Evolutionary conservation across 2,329 filamentous ascomycete species (phyloP).

Genomic region (Exophiala sp.): DNA sequence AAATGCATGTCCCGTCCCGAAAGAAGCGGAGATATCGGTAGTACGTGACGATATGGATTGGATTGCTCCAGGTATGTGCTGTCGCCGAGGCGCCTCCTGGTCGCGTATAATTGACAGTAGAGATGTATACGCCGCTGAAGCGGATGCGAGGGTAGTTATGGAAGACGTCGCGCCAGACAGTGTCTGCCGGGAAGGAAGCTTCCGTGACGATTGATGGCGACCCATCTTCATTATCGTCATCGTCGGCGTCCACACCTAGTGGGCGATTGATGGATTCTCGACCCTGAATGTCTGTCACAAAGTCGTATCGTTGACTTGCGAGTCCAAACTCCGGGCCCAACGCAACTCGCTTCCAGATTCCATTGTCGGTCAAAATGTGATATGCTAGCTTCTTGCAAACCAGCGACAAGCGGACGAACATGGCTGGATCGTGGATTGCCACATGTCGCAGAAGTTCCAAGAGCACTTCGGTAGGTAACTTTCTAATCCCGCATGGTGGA

Average conservation of each 20-base stretch:
- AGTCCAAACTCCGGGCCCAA: conserved; percentile 70
- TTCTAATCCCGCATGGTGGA: conserved; percentile 73
- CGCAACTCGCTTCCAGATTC: conserved; percentile 75
- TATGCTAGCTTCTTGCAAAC: conserved; percentile 87
- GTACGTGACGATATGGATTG: conserved; percentile 94
- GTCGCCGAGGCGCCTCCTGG: conserved; percentile 67
- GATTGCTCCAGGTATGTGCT: conserved; percentile 68
- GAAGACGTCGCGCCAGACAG: conserved; percentile 62
- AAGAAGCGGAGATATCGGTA: conserved; percentile 96
- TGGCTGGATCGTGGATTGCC: conserved; percentile 67
- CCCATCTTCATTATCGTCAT: conserved; percentile 30
- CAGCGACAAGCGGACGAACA: conserved; percentile 66
- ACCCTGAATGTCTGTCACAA: conserved; percentile 56
- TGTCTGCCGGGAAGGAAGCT: conserved; percentile 25
- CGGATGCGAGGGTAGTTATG: conserved; percentile 75
- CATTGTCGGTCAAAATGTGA: conserved; percentile 74
- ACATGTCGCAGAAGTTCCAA: conserved; percentile 71
- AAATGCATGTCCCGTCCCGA: conserved; percentile 77
- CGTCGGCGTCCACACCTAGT: conserved; percentile 30
- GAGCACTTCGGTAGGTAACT: conserved; percentile 76
- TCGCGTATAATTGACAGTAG: conserved; percentile 89
- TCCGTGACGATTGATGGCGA: conserved; percentile 28
- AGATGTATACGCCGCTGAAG: conserved; percentile 95
- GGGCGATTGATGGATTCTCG: conserved; percentile 21
- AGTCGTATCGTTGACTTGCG: conserved; percentile 74